Percentiles rank a stretch among this genome's conserved stretches.
Evolutionary conservation across 108 stramenopile species (phyloP).

Genomic region (Stephanodiscus minutulus): DNA sequence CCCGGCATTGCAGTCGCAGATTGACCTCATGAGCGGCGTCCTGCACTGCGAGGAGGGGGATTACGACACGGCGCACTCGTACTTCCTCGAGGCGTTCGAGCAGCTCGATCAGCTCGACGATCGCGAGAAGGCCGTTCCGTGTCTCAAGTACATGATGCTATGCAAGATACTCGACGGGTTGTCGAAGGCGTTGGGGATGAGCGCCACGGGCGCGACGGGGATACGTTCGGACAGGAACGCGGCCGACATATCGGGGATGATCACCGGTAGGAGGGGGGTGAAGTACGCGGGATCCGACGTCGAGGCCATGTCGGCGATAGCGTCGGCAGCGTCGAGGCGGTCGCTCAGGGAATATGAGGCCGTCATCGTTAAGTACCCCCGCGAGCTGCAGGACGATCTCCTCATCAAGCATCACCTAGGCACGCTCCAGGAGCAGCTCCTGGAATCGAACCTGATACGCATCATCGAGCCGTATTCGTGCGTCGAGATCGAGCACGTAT

Average conservation of each 20-base stretch:
- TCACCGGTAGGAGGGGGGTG: constrained; percentile 90
- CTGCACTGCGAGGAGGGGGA: constrained; percentile 98
- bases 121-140: constrained; percentile 62
- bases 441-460: constrained; percentile 95
- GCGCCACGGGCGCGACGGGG: constrained; percentile 57
- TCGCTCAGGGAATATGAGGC: constrained; percentile 90
- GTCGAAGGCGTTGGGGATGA: constrained; percentile 74
- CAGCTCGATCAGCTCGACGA: constrained; percentile 92
- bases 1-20: constrained; percentile 92
- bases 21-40: constrained; percentile 97
- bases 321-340: constrained; percentile 87
- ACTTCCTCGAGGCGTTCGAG: constrained; percentile 99
- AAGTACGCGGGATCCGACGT: constrained; percentile 95
- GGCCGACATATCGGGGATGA: constrained; percentile 76
- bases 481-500: constrained; percentile 96
- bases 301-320: constrained; percentile 95
- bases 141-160: constrained; percentile 98
- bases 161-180: constrained; percentile 90
- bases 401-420: constrained; percentile 97
- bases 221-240: constrained; percentile 41
- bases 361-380: constrained; percentile 66
- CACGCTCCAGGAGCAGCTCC: constrained; percentile 92
- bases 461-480: constrained; percentile 98
- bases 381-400: constrained; percentile 84
- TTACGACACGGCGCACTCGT: constrained; percentile 98